These are phyloP conservation scores for Misopates orontium DNA, from an alignment of 257 asterid species.

Conservation along the genomic window DNA sequence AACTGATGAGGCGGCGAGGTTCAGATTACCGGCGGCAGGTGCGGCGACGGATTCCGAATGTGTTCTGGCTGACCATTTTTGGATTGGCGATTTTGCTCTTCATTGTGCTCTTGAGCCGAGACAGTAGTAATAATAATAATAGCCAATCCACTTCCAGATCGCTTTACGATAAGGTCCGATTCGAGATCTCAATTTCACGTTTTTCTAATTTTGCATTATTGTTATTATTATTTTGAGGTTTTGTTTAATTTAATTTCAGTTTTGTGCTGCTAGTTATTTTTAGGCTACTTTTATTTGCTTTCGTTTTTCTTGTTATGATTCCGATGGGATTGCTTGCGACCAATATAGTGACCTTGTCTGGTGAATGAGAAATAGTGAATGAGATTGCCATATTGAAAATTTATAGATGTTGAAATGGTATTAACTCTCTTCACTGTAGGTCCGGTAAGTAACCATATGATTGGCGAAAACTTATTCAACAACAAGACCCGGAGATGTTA, in stretches of 20 bases:
- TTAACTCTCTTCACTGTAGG: too few relatives aligned
- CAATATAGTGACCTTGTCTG: neutral
- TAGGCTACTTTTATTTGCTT: too few relatives aligned
- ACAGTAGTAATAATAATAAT: too few relatives aligned
- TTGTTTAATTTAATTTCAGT: too few relatives aligned
- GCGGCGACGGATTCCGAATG: slow-evolving; percentile 69
- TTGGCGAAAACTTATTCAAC: too few relatives aligned
- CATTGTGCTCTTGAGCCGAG: slow-evolving; percentile 60
- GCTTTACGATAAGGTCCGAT: slow-evolving; percentile 52
- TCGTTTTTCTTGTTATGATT: too few relatives aligned
- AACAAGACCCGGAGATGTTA: too few relatives aligned
- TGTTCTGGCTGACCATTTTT: slow-evolving; percentile 57
- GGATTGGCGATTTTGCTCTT: slow-evolving; percentile 64
- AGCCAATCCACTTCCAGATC: slow-evolving; percentile 64
- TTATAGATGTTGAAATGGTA: too few relatives aligned
- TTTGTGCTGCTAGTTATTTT: too few relatives aligned
- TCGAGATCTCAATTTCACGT: slow-evolving; percentile 29
- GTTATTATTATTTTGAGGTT: too few relatives aligned
- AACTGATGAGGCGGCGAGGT: slow-evolving; percentile 84
- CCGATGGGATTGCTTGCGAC: neutral
- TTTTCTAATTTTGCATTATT: neutral
- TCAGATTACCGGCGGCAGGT: slow-evolving; percentile 77
- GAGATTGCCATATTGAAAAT: too few relatives aligned
- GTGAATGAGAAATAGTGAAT: neutral
- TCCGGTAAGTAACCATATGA: too few relatives aligned